These are phyloP conservation scores for Cystobasidium onofrii DNA, from an alignment of 768 basidiomycete genomes.

Conservation along the genomic window DNA sequence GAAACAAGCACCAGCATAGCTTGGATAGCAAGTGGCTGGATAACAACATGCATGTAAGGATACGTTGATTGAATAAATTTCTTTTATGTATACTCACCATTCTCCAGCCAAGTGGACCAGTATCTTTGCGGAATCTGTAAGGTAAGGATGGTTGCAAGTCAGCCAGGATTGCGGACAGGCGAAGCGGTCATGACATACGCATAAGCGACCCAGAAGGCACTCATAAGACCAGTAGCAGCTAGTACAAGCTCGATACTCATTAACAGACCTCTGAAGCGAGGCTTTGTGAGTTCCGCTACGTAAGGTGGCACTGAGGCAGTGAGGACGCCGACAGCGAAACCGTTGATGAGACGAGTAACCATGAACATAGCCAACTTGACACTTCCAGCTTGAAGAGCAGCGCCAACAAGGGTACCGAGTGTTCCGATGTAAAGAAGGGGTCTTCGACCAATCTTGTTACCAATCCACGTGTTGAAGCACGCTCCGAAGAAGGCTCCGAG, in stretches of 20 bases:
- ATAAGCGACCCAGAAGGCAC: constrained; percentile 39
- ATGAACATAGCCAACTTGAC: constrained; percentile 38
- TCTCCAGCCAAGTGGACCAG: constrained; percentile 34
- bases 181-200: neutral
- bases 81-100: too few relatives aligned
- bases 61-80: too few relatives aligned
- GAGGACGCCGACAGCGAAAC: constrained; percentile 40
- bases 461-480: constrained; percentile 20
- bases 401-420: constrained; percentile 3
- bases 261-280: constrained; percentile 36
- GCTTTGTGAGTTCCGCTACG: constrained; percentile 39
- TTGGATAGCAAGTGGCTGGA: constrained; percentile 37
- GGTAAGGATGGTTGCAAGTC: neutral
- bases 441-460: constrained; percentile 14
- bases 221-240: constrained; percentile 38
- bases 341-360: constrained; percentile 36
- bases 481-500: constrained; percentile 22
- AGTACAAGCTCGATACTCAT: constrained; percentile 36
- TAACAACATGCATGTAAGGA: too few relatives aligned
- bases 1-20: constrained; percentile 36
- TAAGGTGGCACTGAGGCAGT: constrained; percentile 37
- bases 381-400: constrained; percentile 32
- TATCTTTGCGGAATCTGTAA: constrained; percentile 31
- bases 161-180: neutral
- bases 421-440: constrained; percentile 5